Evolutionary conservation across 352 stramenopile genomes (phyloP).

Genomic region (Globisporangium sylvaticum): DNA sequence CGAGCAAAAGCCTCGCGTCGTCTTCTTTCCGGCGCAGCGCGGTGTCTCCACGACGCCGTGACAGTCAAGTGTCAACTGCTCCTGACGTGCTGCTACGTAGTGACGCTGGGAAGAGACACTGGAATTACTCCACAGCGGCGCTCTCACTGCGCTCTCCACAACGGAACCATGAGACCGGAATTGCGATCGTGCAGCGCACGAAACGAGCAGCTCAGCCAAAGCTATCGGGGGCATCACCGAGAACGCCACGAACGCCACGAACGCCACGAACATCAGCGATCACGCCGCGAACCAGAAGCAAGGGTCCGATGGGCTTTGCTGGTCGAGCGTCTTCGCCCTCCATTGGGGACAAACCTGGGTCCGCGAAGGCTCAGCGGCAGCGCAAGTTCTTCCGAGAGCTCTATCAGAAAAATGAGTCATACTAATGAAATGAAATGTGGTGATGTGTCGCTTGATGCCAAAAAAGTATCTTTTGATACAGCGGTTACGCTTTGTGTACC

Average conservation of each 20-base stretch:
- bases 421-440: not conserved
- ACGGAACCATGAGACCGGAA: constrained; percentile 3
- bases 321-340: not conserved
- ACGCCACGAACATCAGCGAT: not conserved
- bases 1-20: constrained; percentile 9
- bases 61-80: constrained; percentile 18
- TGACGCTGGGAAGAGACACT: constrained; percentile 38
- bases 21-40: constrained; percentile 5
- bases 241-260: constrained; percentile 2
- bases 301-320: not conserved
- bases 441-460: not conserved
- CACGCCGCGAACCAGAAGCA: constrained; percentile 10
- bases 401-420: constrained; percentile 4
- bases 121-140: constrained; percentile 39
- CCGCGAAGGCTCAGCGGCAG: constrained; percentile 18
- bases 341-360: not conserved
- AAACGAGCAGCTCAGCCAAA: constrained; percentile 9
- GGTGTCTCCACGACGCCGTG: constrained; percentile 12
- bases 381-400: constrained; percentile 34
- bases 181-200: constrained; percentile 18
- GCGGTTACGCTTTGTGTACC: not conserved
- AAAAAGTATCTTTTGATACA: not conserved
- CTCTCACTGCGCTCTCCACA: constrained; percentile 37
- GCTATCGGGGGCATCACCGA: not conserved
- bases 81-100: constrained; percentile 44